phyloP scores from a whole-genome alignment of 805 yeast species.

The Ogataea naganishii region DNA sequence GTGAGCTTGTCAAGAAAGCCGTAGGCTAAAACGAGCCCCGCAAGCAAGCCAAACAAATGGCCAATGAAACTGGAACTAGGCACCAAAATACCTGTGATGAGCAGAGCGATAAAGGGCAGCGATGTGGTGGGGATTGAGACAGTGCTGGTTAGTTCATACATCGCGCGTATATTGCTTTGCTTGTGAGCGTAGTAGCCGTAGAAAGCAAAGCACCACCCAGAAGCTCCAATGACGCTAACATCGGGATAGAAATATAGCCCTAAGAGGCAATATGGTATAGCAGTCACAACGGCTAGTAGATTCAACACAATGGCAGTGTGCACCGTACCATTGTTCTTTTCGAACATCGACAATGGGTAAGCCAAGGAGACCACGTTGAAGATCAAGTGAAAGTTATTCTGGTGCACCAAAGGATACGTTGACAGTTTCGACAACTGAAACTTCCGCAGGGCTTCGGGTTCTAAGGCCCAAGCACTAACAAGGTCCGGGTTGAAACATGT shows the following conservation, averaged over 20 bases:
- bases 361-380: constrained; percentile 50
- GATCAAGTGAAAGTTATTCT: constrained; percentile 49
- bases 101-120: constrained; percentile 46
- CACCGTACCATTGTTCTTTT: constrained; percentile 70
- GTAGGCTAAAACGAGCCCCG: constrained; percentile 56
- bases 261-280: constrained; percentile 47
- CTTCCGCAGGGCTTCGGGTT: constrained; percentile 45
- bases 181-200: constrained; percentile 49
- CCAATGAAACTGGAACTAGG: constrained; percentile 71
- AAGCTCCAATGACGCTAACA: constrained; percentile 54
- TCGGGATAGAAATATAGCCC: constrained; percentile 44
- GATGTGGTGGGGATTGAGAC: constrained; percentile 48
- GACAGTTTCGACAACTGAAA: constrained; percentile 48
- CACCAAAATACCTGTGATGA: constrained; percentile 39
- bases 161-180: constrained; percentile 25
- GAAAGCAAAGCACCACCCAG: constrained; percentile 69
- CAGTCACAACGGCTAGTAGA: constrained; percentile 60
- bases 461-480: constrained; percentile 35
- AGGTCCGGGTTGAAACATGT: constrained; percentile 20
- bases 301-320: constrained; percentile 78
- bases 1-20: constrained; percentile 49
- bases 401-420: constrained; percentile 66
- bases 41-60: constrained; percentile 55
- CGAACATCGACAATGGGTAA: constrained; percentile 58
- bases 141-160: constrained; percentile 22